A percentile compares a stretch with the other conserved stretches of the same genome.
phyloP scores from a whole-genome alignment of 192 early-diverging fungal genomes.

The Pecoramyces ruminantium region DNA sequence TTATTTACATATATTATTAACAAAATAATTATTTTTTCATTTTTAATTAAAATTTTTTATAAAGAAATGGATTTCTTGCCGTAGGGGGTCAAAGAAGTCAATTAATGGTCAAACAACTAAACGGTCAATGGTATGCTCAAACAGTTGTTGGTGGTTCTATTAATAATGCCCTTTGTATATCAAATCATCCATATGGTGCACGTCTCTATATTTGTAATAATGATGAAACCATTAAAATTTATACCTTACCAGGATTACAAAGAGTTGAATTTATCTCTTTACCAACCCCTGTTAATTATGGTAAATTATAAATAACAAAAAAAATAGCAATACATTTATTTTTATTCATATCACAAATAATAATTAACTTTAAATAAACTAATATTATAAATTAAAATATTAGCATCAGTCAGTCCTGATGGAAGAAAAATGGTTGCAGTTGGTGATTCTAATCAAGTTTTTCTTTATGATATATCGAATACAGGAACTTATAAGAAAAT shows the following conservation, averaged over 20 bases:
- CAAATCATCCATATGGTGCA: conserved; percentile 28
- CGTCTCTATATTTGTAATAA: conserved; percentile 84
- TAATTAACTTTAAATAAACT: background rate
- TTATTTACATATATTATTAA: background rate
- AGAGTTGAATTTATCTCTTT: conserved; percentile 58
- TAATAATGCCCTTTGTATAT: conserved; percentile 72
- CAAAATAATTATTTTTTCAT: too few species aligned
- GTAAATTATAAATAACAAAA: too few species aligned
- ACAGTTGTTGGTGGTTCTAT: conserved; percentile 51
- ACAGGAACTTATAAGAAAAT: conserved; percentile 50
- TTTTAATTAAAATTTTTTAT: too few species aligned
- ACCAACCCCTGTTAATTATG: conserved; percentile 79
- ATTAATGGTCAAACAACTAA: conserved; percentile 51
- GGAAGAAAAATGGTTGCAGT: conserved; percentile 82
- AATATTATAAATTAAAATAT: background rate
- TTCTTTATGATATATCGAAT: conserved; percentile 59
- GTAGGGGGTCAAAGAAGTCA: conserved; percentile 83
- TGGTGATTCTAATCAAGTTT: conserved; percentile 73
- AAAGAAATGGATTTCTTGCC: conserved; percentile 53
- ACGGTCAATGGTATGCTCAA: conserved; percentile 39
- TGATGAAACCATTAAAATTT: conserved; percentile 82
- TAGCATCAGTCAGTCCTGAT: conserved; percentile 75
- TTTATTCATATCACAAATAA: too few species aligned
- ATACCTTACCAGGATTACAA: conserved; percentile 60
- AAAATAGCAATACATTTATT: too few species aligned